Conservation (phyloP, 352 stramenopile species). For the Phytophthora tentaculata region DNA sequence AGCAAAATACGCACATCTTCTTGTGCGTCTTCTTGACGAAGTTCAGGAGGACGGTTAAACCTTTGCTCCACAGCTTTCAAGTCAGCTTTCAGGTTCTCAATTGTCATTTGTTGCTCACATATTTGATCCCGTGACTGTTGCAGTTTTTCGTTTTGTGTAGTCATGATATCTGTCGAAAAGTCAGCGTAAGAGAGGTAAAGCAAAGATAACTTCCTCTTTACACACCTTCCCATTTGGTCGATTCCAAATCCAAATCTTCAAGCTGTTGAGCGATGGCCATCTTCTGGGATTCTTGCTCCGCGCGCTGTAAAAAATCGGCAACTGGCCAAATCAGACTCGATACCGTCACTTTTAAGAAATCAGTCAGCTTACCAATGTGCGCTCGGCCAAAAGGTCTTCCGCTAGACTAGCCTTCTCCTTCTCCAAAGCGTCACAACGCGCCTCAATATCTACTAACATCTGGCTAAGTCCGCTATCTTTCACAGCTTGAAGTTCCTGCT, state of each 20-base stretch:
- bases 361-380: slow-evolving; percentile 36
- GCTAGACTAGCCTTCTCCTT: slow-evolving; percentile 48
- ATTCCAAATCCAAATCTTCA: slow-evolving; percentile 31
- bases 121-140: slow-evolving; percentile 57
- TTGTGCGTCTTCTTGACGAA: slow-evolving; percentile 32
- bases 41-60: slow-evolving; percentile 3
- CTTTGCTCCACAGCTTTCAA: slow-evolving; percentile 32
- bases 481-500: slow-evolving; percentile 64
- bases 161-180: slow-evolving; percentile 38
- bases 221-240: slow-evolving; percentile 44
- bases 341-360: neutral
- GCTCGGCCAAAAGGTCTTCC: slow-evolving; percentile 45
- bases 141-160: slow-evolving; percentile 50
- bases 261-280: slow-evolving; percentile 24
- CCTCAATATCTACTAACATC: slow-evolving; percentile 71
- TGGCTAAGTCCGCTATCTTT: slow-evolving; percentile 70
- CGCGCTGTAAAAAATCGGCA: slow-evolving; percentile 19
- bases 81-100: slow-evolving; percentile 69
- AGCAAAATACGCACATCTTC: slow-evolving; percentile 47
- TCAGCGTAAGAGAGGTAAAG: neutral
- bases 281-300: slow-evolving; percentile 26
- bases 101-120: slow-evolving; percentile 56
- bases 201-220: neutral
- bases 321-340: neutral
- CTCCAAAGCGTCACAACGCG: slow-evolving; percentile 58